Evolutionary conservation across 495 filamentous ascomycete genomes (phyloP).

Genomic region (Letharia lupina): DNA sequence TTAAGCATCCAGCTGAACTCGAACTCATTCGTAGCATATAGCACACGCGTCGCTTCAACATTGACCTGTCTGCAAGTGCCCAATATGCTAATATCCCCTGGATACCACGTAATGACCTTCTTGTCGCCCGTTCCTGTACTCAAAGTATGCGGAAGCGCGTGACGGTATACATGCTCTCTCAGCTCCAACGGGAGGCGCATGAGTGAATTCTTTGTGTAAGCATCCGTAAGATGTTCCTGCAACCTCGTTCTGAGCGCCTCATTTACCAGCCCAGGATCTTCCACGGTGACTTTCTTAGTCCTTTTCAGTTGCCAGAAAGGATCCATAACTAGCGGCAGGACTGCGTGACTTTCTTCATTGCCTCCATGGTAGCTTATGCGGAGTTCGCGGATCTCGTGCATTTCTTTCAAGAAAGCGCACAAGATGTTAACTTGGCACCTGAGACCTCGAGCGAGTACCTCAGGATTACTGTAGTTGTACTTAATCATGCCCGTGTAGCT

Average conservation of each 20-base stretch:
- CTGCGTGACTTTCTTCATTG: background rate
- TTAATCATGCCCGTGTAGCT: constrained; percentile 37
- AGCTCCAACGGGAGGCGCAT: constrained; percentile 24
- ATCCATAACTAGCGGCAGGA: background rate
- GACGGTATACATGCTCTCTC: constrained; percentile 20
- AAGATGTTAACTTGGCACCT: constrained; percentile 28
- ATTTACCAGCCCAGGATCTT: background rate
- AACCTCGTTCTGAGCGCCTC: background rate
- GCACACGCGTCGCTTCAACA: background rate
- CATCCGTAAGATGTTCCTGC: background rate
- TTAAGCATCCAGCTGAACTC: constrained; percentile 1
- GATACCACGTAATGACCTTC: background rate
- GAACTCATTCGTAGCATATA: background rate
- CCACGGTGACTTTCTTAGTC: background rate
- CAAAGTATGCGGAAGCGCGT: constrained; percentile 6
- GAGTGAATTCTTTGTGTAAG: constrained; percentile 8
- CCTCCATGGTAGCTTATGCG: constrained; percentile 13
- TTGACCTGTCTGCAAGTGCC: background rate
- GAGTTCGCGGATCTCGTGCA: constrained; percentile 19
- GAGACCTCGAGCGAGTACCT: constrained; percentile 27
- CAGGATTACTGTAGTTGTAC: constrained; percentile 33
- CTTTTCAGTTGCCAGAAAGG: background rate
- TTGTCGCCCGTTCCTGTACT: background rate
- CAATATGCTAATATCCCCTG: background rate
- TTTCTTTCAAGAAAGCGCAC: constrained; percentile 19